Base-by-base conservation (phyloP, 345 rosid species). In the Populus alba region DNA sequence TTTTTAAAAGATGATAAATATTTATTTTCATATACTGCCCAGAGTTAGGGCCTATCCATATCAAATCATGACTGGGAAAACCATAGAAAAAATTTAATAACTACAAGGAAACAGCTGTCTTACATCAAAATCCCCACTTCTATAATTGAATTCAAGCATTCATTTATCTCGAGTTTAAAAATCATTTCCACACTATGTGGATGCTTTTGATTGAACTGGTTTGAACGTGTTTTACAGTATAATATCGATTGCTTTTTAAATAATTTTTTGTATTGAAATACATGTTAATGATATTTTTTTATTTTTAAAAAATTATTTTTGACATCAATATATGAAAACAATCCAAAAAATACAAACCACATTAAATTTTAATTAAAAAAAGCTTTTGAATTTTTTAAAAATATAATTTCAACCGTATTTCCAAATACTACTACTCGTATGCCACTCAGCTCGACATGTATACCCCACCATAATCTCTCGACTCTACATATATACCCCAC, bases 21-120 rank as follows among this genome's bases (percentile, higher is more conserved):
- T 53, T 53, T 53, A 53, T 18, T 18, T 53, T 8, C 23, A 53
- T 1, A 7, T 53, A 20, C 20, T 20, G 59, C n/a, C 59, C 7
- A 18, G 59, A 6, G 8, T 18, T 20, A 18, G 59, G 20, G 20
- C 20, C 59, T 53, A 23, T 63, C 67, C 67, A 27, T 10, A 9
- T 61, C 51, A 47, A 13, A 61, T 61, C 66, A 20, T 9, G 31
- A 15, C 33, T 62, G 6, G 25, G 8, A 62, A 35, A 11, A 39
- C n/a, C 51, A 11, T 22, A 68, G 10, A 37, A 1, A 3, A 18
- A 22, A 68, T n/a, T 25, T 9, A 8, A 31, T 17, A n/a, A n/a
- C 11, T n/a, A 8, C 20, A 57, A 55, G 1, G n/a, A 62, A 31
- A 74, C 69, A 74, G 69, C 77, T 74, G 77, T 62, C 68, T 23